Evolutionary conservation across 805 yeast genomes (phyloP), one percentile per base, ranked within the genome.

Genomic region (Komagataella ulmi): DNA sequence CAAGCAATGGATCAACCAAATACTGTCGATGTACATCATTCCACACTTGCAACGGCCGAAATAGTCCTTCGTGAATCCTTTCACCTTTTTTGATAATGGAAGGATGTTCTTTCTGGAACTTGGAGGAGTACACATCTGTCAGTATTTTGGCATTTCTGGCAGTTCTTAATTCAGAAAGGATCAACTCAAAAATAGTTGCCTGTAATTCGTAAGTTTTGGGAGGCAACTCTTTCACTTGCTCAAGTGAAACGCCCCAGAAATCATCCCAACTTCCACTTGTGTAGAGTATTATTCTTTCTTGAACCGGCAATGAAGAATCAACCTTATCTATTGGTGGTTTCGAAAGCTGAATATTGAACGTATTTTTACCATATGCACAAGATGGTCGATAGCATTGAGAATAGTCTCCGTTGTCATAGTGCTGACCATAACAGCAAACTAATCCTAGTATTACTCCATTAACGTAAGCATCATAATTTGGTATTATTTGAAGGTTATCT

Each of bases 151-250:
- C 83, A 59, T 87, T 75, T 49, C 77, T 80, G 21, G 86, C 74
- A 50, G 83, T 84, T 17, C 79, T 74, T 58, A 83, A 87, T 56
- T 87, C 95, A 48, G 80, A 76, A 52, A 80, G 72, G 24, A 88
- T 77, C 49, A 87, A 67, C 61, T 88, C 96, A 65, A 84, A 88
- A 3, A 86, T 75, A 53, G 82, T 80, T 52, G 87, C 82, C 61
- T 88, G 96, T 44, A 80, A 72, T 58, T 66, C 58, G 14, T 30
- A 30, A 14, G 40, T 30, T 30, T 30, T 30, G 6, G 40, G 40
- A 30, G 40, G 40, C 40, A 30, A 10, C 40, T 10, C 40, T 30
- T 30, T 30, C 2, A 30, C 40, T 30, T 30, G 14, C 8, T 30
- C 40, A 30, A 30, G 12, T 4, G 40, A 30, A 30, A 30, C 40